Conservation (phyloP, 129 eudicot species). For the Oenanthe sinensis region DNA sequence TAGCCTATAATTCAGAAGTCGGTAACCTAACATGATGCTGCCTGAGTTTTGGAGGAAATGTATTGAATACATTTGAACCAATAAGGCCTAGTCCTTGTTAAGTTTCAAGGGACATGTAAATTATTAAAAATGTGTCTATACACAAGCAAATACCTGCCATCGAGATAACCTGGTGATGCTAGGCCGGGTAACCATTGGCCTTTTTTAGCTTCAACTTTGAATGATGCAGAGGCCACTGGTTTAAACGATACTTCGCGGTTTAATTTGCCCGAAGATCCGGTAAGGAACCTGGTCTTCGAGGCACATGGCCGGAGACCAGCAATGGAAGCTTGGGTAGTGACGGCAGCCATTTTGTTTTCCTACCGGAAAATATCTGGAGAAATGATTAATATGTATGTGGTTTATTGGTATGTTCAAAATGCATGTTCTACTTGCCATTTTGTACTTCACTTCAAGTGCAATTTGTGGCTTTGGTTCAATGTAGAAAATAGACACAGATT, state of each 20-base stretch:
- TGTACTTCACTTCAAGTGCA: slow-evolving; percentile 24
- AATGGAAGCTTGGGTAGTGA: slow-evolving; percentile 69
- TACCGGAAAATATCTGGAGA: background rate
- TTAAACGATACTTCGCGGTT: slow-evolving; percentile 43
- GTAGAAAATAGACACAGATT: slow-evolving; percentile 25
- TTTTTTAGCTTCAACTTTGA: slow-evolving; percentile 85
- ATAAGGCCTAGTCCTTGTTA: too few species aligned
- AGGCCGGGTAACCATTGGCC: slow-evolving; percentile 95
- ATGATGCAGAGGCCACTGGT: slow-evolving; percentile 27
- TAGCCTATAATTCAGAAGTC: background rate
- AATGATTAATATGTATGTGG: background rate
- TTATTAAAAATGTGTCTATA: background rate
- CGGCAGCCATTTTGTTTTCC: slow-evolving; percentile 53
- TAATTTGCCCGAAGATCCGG: slow-evolving; percentile 61
- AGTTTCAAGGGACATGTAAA: too few species aligned
- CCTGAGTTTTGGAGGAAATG: too few species aligned
- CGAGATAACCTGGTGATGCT: slow-evolving; percentile 78
- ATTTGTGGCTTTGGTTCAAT: slow-evolving; percentile 47
- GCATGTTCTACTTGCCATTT: slow-evolving; percentile 12
- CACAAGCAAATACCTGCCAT: slow-evolving; percentile 50
- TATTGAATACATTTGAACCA: too few species aligned
- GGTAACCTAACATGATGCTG: too few species aligned
- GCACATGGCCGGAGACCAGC: slow-evolving; percentile 63
- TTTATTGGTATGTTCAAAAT: slow-evolving; percentile 11
- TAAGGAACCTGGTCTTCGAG: slow-evolving; percentile 44